These are phyloP conservation scores for Apophysomyces elegans DNA, from an alignment of 371 early-diverging fungal species.

Conservation along the genomic window DNA sequence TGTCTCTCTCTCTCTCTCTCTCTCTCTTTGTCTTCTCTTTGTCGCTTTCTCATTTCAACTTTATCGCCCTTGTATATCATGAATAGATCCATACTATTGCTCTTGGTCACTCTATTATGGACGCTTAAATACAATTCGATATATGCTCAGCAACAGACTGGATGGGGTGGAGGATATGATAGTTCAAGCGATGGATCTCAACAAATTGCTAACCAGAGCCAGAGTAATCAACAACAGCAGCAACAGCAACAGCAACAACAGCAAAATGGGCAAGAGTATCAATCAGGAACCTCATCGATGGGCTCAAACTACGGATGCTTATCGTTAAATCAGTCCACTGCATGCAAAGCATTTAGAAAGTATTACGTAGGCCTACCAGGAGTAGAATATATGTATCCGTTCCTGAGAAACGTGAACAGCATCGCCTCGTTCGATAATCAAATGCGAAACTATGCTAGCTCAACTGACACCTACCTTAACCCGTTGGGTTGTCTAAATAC, in stretches of 20 bases:
- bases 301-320: slow-evolving; percentile 24
- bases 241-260: too few relatives aligned
- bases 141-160: background rate
- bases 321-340: slow-evolving; percentile 38
- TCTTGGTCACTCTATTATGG: too few relatives aligned
- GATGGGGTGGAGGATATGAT: too few relatives aligned
- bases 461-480: slow-evolving; percentile 29
- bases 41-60: background rate
- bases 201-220: too few relatives aligned
- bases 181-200: too few relatives aligned
- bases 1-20: background rate
- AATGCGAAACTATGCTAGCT: slow-evolving; percentile 28
- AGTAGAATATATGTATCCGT: slow-evolving; percentile 27
- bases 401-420: slow-evolving; percentile 32
- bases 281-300: background rate
- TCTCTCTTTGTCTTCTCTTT: background rate
- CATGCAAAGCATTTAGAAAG: slow-evolving; percentile 43
- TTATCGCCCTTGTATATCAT: too few relatives aligned
- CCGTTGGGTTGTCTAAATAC: slow-evolving; percentile 34
- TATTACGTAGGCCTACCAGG: slow-evolving; percentile 43
- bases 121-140: too few relatives aligned
- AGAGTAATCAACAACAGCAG: too few relatives aligned
- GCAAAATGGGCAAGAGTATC: background rate
- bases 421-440: slow-evolving; percentile 42
- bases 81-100: too few relatives aligned